Base-by-base conservation (phyloP, 371 early-diverging fungal genomes). In the Apophysomyces variabilis region DNA sequence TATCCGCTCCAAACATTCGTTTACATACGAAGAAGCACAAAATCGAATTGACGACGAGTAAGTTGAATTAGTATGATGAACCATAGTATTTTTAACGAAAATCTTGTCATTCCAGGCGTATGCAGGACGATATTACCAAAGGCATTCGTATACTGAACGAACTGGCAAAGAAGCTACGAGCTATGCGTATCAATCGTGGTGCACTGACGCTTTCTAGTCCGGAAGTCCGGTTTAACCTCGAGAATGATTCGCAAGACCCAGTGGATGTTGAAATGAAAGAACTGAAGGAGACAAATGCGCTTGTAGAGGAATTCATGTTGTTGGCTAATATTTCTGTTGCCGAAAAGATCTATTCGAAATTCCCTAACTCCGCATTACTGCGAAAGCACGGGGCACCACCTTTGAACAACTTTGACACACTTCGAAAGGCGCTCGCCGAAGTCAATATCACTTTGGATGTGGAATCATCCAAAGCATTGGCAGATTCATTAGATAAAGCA, bases 261-360 rank as follows among this genome's bases (percentile, higher is more conserved):
- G 92, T 94, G 5, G 94, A 95, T 74, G 82, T 85, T 5, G 94
- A 94, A 72, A 78, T 93, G 87, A 94, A 96, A 80, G 94, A 94
- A 67, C 78, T 95, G 43, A 93, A 96, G 78, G 97, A 97, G 64
- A 95, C 99, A 18, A 97, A 99, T 77, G 90, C 92, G 0, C 82
- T 99, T 39, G 95, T 99, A 32, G 99, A 99, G 73, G 99, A 99
- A 78, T 98, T 99, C 80, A 99, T 99, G 99, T 87, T 99, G 71
- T 86, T 99, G 21, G 99, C 99, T 56, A 99, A 99, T 78, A 97
- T 98, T 66, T 90, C 92, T 43, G 99, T 99, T 0, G 99, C 99
- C 4, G 87, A 91, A 71, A 92, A 93, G 75, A 98, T 99, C 41
- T 92, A 89, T 66, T 78, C 87, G 38, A 77, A 88, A 59, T 96